These are phyloP conservation scores for Mycena haematopus DNA, from an alignment of 768 basidiomycete species.

Conservation along the genomic window DNA sequence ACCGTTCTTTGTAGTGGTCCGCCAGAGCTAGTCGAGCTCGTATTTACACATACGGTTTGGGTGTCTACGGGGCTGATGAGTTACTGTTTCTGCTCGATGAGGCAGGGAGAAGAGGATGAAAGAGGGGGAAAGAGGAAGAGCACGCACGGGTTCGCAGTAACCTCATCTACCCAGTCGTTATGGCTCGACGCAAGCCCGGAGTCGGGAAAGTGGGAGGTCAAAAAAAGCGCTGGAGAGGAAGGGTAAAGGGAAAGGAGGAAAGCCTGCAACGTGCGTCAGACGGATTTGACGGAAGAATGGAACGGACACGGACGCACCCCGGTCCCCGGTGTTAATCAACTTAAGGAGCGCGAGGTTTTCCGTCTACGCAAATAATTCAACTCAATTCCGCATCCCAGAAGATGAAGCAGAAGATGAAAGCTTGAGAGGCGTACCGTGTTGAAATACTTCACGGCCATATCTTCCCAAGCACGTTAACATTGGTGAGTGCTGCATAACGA, in stretches of 20 bases:
- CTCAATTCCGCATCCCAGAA: no score
- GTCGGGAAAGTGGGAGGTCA: conserved; percentile 80
- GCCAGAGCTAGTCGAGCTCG: conserved; percentile 78
- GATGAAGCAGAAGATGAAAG: no score
- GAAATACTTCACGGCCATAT: conserved; percentile 83
- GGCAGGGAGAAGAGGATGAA: not conserved
- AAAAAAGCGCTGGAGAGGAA: conserved; percentile 79
- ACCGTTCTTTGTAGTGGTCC: conserved; percentile 68
- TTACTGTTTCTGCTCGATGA: not conserved
- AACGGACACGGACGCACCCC: conserved; percentile 51
- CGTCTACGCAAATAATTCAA: conserved; percentile 41
- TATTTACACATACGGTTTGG: conserved; percentile 84
- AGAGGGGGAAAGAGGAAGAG: no score
- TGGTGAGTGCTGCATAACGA: no score
- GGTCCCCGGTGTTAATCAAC: conserved; percentile 84
- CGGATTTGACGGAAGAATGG: not conserved
- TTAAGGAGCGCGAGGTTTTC: conserved; percentile 79
- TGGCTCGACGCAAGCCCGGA: conserved; percentile 67
- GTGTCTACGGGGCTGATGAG: conserved; percentile 67
- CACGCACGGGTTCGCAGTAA: conserved; percentile 76
- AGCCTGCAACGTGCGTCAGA: no score
- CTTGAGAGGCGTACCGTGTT: conserved; percentile 44
- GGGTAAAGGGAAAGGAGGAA: no score
- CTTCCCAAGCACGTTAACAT: no score
- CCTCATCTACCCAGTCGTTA: conserved; percentile 74